Evolutionary conservation across 495 filamentous ascomycete species (phyloP), one percentile per base, ranked within the genome.

Genomic region (Penicillium odoratum): DNA sequence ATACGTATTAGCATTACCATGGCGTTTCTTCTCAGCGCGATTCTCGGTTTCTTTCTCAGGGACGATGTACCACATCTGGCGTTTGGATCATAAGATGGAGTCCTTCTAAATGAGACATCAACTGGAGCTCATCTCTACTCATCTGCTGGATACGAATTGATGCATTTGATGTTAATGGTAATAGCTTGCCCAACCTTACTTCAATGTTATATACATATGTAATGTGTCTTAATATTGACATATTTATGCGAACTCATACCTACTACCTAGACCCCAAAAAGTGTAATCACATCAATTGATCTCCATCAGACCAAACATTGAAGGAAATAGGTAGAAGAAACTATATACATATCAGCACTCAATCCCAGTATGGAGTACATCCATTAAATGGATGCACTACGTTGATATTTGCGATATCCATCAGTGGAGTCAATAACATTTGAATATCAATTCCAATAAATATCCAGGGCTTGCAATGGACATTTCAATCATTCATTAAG

Each of bases 1-100:
- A 58, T 52, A 53, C 44, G 50, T 45, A n/a, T 55, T 51, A 30
- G 59, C 58, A 60, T 62, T 66, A 66, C 55, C 6, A 53, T 54
- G 66, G 66, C 66, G 64, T 69, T 69, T 53, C 38, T 40, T 51
- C 30, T 46, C 42, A 55, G 40, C 52, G 29, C 25, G 28, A 49
- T 33, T n/a, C 18, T 38, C 31, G 26, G 31, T 38, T 48, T 36
- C 18, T 36, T 56, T 31, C 16, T 53, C 16, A 51, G n/a, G 16
- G 51, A 38, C 25, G 38, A 53, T 38, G 51, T 42, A 53, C 34
- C n/a, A 43, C 36, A 40, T 42, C 15, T 53, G 51, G 51, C 51
- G 51, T 53, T 53, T 53, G 13, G 28, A 9, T 15, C 28, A 48
- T 48, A 28, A 30, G 26, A 18, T 48, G 46, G 43, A 40, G 38